Percentiles rank a stretch among this genome's conserved stretches.
These are phyloP conservation scores for Rhizopogon sp. DNA, from an alignment of 768 basidiomycete species.

Conservation along the genomic window DNA sequence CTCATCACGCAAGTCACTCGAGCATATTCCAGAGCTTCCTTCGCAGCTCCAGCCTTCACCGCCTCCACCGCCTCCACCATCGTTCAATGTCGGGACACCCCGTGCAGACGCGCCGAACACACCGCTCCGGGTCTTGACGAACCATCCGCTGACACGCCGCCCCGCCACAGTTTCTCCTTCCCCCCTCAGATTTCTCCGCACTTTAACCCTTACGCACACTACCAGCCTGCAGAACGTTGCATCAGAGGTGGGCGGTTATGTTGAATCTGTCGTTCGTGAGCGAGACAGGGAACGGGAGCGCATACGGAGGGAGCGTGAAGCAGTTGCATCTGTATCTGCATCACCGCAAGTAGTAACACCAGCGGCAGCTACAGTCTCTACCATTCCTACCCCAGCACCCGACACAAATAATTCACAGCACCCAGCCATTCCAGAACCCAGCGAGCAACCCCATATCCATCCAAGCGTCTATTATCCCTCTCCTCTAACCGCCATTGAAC, in stretches of 20 bases:
- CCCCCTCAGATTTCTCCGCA: constrained; percentile 36
- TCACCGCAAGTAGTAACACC: constrained; percentile 18
- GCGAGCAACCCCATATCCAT: constrained; percentile 10
- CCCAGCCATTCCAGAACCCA: constrained; percentile 17
- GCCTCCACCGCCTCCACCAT: constrained; percentile 32
- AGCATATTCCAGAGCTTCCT: constrained; percentile 60
- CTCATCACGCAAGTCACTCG: constrained; percentile 37
- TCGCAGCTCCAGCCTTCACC: constrained; percentile 55
- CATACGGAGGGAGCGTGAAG: constrained; percentile 61
- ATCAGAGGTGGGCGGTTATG: constrained; percentile 59
- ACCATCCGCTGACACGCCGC: constrained; percentile 28
- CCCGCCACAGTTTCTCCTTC: constrained; percentile 31
- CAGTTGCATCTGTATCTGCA: constrained; percentile 22
- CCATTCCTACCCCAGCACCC: constrained; percentile 10
- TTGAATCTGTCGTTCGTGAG: constrained; percentile 72
- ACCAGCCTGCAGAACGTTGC: constrained; percentile 51
- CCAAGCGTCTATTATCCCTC: constrained; percentile 50
- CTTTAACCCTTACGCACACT: constrained; percentile 46
- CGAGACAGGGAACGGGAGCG: constrained; percentile 75
- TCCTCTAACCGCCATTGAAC: constrained; percentile 30
- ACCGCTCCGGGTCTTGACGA: constrained; percentile 6
- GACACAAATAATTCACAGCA: constrained; percentile 1
- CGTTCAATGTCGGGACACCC: constrained; percentile 20
- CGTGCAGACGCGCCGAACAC: constrained; percentile 10
- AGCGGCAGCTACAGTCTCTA: constrained; percentile 1